phyloP scores from a whole-genome alignment of 2,329 filamentous ascomycete species.

The Sporothrix sp. region DNA sequence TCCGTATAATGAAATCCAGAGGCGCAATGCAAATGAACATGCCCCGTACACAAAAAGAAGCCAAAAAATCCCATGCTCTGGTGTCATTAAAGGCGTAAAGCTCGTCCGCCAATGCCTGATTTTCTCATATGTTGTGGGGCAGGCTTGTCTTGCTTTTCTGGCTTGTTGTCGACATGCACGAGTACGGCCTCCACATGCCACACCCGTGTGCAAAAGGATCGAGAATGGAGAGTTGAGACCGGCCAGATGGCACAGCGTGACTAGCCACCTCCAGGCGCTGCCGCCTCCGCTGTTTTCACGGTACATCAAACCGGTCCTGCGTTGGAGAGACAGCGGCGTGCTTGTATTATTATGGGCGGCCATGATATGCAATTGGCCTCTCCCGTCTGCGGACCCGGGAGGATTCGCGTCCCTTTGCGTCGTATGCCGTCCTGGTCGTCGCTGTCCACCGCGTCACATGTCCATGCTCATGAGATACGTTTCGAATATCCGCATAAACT shows the following conservation, averaged over 20 bases:
- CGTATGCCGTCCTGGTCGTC: neutral
- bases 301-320: too few species aligned
- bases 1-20: neutral
- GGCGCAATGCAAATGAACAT: neutral
- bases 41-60: neutral
- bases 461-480: constrained; percentile 87
- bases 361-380: too few species aligned
- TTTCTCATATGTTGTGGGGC: neutral
- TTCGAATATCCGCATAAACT: constrained; percentile 94
- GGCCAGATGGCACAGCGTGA: too few species aligned
- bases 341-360: too few species aligned
- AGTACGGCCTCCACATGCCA: too few species aligned
- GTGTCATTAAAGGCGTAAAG: neutral
- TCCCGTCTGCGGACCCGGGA: too few species aligned
- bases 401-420: too few species aligned
- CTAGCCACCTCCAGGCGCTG: neutral
- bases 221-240: too few species aligned
- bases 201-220: too few species aligned
- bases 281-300: neutral
- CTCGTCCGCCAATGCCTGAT: neutral
- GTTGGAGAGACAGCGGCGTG: too few species aligned
- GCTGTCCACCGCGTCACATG: constrained; percentile 31
- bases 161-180: too few species aligned
- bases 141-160: neutral
- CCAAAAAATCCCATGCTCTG: neutral